Conservation (phyloP, 148 eudicot species). For the Agrostemma githago region DNA sequence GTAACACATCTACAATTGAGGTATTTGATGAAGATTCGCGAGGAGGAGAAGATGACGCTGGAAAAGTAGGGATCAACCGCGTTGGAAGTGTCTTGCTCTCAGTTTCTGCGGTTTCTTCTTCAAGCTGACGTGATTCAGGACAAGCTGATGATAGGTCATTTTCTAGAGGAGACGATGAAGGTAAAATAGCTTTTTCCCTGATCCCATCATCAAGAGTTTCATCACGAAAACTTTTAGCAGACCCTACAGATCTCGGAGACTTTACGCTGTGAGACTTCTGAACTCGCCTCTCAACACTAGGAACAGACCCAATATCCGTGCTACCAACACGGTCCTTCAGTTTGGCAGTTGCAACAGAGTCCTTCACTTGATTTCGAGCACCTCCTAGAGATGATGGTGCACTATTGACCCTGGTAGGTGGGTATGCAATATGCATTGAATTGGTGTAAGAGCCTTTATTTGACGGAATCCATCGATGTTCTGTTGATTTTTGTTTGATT, state of each 20-base stretch:
- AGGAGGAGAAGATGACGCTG: slow-evolving; percentile 26
- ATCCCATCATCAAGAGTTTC: slow-evolving; percentile 23
- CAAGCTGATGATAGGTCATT: slow-evolving; percentile 13
- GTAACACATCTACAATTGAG: slow-evolving; percentile 11
- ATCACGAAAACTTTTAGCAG: slow-evolving; percentile 13
- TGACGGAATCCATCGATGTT: slow-evolving; percentile 76
- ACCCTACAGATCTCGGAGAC: slow-evolving; percentile 10
- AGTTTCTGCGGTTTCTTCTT: slow-evolving; percentile 21
- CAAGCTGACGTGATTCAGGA: slow-evolving; percentile 16
- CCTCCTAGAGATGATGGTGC: slow-evolving; percentile 53
- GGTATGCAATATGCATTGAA: slow-evolving; percentile 88
- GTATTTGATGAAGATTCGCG: slow-evolving; percentile 14
- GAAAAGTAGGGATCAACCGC: slow-evolving; percentile 28
- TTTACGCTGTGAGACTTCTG: slow-evolving; percentile 25
- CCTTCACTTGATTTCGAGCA: slow-evolving; percentile 39
- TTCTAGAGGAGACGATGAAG: slow-evolving; percentile 2
- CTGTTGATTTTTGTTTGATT: slow-evolving; percentile 50
- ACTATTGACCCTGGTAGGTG: slow-evolving; percentile 60
- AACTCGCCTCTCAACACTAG: slow-evolving; percentile 23
- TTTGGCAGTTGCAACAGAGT: slow-evolving; percentile 39
- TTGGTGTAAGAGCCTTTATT: slow-evolving; percentile 75
- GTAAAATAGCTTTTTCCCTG: slow-evolving; percentile 16
- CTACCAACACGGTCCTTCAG: slow-evolving; percentile 35
- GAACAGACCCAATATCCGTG: slow-evolving; percentile 22
- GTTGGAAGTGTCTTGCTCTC: slow-evolving; percentile 1